These are phyloP conservation scores for Cystoderma amianthinum DNA, from an alignment of 768 basidiomycete species.

Conservation along the genomic window DNA sequence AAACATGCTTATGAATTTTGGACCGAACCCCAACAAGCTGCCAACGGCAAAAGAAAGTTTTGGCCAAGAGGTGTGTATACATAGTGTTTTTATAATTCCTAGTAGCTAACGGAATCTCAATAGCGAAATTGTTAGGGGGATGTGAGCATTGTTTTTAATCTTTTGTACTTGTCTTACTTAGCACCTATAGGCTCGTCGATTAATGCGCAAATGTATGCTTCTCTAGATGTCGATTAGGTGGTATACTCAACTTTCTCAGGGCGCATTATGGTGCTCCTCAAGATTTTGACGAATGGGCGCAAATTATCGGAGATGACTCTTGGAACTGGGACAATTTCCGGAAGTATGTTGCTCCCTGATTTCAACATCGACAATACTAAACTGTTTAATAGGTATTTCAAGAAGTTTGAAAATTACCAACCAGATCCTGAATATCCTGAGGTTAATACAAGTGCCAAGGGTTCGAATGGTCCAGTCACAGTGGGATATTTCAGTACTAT, in stretches of 20 bases:
- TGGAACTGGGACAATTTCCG: slow-evolving; percentile 58
- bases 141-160: slow-evolving; percentile 36
- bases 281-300: slow-evolving; percentile 65
- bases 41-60: slow-evolving; percentile 37
- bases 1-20: slow-evolving; percentile 46
- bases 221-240: neutral
- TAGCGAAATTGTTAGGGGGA: slow-evolving; percentile 67
- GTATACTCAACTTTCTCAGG: slow-evolving; percentile 17
- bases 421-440: slow-evolving; percentile 37
- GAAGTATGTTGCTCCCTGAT: slow-evolving; percentile 21
- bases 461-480: slow-evolving; percentile 42
- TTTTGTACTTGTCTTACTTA: neutral
- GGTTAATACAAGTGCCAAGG: slow-evolving; percentile 37
- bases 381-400: slow-evolving; percentile 42
- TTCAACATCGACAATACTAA: neutral
- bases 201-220: slow-evolving; percentile 45
- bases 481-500: slow-evolving; percentile 43
- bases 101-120: no score
- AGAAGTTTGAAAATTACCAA: slow-evolving; percentile 53
- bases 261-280: slow-evolving; percentile 61
- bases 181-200: slow-evolving; percentile 44
- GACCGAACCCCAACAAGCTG: slow-evolving; percentile 50
- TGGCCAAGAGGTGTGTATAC: slow-evolving; percentile 80
- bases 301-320: slow-evolving; percentile 40
- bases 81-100: no score